Percentiles rank a stretch among this genome's conserved stretches.
These are phyloP conservation scores for Ceriops tagal DNA, from an alignment of 345 rosid genomes.

Conservation along the genomic window DNA sequence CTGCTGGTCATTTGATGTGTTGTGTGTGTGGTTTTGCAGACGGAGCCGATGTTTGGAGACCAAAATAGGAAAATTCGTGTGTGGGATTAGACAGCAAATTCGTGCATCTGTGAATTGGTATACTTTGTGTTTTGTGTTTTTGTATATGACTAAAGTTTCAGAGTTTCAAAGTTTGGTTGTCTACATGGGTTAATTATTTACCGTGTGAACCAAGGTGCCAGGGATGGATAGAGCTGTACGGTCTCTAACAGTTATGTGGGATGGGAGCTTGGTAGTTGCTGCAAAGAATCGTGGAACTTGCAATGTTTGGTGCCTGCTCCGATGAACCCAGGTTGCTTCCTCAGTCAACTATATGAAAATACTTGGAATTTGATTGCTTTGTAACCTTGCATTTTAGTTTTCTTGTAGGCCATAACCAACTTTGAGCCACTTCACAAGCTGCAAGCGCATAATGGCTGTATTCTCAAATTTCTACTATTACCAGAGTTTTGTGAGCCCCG, in stretches of 20 bases:
- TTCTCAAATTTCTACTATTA: slow-evolving; percentile 89
- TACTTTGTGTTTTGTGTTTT: slow-evolving; percentile 11
- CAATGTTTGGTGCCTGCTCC: slow-evolving; percentile 84
- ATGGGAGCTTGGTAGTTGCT: slow-evolving; percentile 93
- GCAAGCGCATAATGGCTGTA: slow-evolving; percentile 79
- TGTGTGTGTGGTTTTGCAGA: slow-evolving; percentile 43
- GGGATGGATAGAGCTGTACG: slow-evolving; percentile 90
- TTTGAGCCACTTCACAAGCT: slow-evolving; percentile 96
- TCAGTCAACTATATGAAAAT: slow-evolving; percentile 7
- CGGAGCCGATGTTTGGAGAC: slow-evolving; percentile 91
- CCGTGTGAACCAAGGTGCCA: slow-evolving; percentile 49
- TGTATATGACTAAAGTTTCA: neutral
- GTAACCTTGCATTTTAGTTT: neutral
- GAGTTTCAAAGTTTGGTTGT: neutral
- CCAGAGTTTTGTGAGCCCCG: slow-evolving; percentile 78
- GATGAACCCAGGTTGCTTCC: slow-evolving; percentile 61
- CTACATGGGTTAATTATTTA: slow-evolving; percentile 2
- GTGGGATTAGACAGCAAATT: slow-evolving; percentile 94
- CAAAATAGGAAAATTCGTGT: slow-evolving; percentile 94
- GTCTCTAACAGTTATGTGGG: slow-evolving; percentile 92
- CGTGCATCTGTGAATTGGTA: slow-evolving; percentile 96
- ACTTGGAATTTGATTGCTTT: neutral
- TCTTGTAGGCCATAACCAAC: slow-evolving; percentile 77
- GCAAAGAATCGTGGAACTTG: slow-evolving; percentile 93
- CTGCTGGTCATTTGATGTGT: slow-evolving; percentile 5